Conservation (phyloP, 306 rosid genomes). For the Castanopsis chinensis region DNA sequence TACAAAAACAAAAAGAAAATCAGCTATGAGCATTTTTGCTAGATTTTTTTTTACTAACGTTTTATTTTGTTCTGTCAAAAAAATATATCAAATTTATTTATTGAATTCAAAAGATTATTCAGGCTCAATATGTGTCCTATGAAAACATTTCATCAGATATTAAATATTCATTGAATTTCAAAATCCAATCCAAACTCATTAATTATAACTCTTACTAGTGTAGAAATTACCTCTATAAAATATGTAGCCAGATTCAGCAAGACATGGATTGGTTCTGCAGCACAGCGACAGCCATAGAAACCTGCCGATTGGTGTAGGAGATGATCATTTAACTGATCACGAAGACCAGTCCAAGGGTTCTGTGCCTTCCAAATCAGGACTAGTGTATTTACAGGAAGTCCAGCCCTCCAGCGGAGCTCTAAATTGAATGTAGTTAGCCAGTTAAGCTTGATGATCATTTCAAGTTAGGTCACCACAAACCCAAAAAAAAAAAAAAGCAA, state of each 20-base stretch:
- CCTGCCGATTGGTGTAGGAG: conserved; percentile 91
- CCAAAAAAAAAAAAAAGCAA: neutral
- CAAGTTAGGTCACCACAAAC: conserved; percentile 17
- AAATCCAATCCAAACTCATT: neutral
- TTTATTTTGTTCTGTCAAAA: neutral
- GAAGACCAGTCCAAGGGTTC: conserved; percentile 94
- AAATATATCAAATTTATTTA: neutral
- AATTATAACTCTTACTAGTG: conserved; percentile 10
- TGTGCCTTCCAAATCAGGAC: conserved; percentile 95
- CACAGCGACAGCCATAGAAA: conserved; percentile 85
- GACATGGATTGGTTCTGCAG: conserved; percentile 86
- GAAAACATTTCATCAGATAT: neutral
- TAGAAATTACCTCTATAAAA: conserved; percentile 59
- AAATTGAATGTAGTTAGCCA: conserved; percentile 82
- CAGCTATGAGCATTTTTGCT: no score
- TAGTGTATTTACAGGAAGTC: conserved; percentile 77
- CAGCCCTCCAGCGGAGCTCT: conserved; percentile 88
- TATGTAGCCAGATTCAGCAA: conserved; percentile 81
- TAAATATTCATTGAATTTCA: neutral
- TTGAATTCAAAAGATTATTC: neutral
- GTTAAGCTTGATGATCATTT: conserved; percentile 71
- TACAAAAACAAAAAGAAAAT: no score
- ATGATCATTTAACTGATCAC: conserved; percentile 95
- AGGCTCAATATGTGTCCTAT: neutral
- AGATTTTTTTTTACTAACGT: no score